These are phyloP conservation scores for Neonectria coccinea DNA, from an alignment of 2,329 filamentous ascomycete species.

Conservation along the genomic window DNA sequence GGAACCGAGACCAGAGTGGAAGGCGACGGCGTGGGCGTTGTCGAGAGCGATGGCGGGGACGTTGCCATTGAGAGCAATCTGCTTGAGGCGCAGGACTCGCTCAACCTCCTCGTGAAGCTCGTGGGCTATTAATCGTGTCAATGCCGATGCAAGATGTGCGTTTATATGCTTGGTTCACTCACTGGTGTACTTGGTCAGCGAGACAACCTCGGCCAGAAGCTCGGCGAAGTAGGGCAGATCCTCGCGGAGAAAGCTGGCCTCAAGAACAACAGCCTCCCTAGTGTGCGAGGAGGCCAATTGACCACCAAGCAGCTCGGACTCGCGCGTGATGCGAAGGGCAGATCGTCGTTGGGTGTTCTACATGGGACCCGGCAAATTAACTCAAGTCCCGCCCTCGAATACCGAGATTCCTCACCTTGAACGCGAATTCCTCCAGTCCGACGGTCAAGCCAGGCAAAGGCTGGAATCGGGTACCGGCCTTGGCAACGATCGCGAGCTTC, in stretches of 20 bases:
- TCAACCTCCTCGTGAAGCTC: conserved; percentile 92
- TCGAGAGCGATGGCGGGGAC: conserved; percentile 80
- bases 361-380: conserved; percentile 59
- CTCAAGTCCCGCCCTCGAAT: conserved; percentile 47
- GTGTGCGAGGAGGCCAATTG: conserved; percentile 90
- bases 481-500: conserved; percentile 90
- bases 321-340: conserved; percentile 91
- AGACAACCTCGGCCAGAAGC: conserved; percentile 90
- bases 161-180: conserved; percentile 49
- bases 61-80: conserved; percentile 76
- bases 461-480: conserved; percentile 95
- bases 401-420: conserved; percentile 75
- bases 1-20: conserved; percentile 91
- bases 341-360: conserved; percentile 90
- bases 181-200: conserved; percentile 87
- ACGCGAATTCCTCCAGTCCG: conserved; percentile 94
- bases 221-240: conserved; percentile 98
- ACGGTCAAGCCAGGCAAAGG: conserved; percentile 88
- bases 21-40: conserved; percentile 86
- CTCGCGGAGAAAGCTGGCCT: conserved; percentile 94
- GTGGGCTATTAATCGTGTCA: conserved; percentile 69
- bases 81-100: conserved; percentile 79
- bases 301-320: conserved; percentile 94
- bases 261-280: conserved; percentile 90
- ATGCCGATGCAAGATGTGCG: conserved; percentile 19